Conservation (phyloP, 2,329 filamentous ascomycete genomes). For the Sarocladiaceae sp. region DNA sequence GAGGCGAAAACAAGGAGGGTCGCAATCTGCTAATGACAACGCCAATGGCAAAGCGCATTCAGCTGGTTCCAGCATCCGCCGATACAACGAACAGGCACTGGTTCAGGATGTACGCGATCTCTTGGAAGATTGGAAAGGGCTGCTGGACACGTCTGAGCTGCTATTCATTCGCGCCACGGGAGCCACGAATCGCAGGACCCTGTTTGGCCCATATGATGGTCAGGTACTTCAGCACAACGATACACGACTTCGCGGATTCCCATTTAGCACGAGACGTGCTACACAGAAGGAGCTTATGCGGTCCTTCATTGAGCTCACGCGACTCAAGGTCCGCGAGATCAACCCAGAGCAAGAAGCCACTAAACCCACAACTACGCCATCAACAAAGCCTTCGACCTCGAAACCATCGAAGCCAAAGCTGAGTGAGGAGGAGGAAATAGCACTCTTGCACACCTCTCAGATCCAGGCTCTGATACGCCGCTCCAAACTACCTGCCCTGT, state of each 20-base stretch:
- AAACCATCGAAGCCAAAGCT: constrained; percentile 58
- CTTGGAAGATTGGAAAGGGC: constrained; percentile 73
- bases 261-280: constrained; percentile 84
- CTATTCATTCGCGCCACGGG: constrained; percentile 88
- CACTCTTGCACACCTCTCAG: constrained; percentile 78
- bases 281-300: constrained; percentile 94
- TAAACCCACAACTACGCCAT: constrained; percentile 25
- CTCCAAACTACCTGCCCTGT: constrained; percentile 79
- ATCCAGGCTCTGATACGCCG: constrained; percentile 82
- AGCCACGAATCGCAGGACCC: constrained; percentile 73
- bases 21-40: constrained; percentile 88
- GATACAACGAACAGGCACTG: constrained; percentile 90
- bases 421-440: constrained; percentile 77
- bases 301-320: constrained; percentile 86
- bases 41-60: constrained; percentile 93
- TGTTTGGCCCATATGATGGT: constrained; percentile 87
- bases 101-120: constrained; percentile 81
- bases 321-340: constrained; percentile 77
- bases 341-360: constrained; percentile 53
- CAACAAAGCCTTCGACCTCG: constrained; percentile 28
- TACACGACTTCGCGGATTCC: constrained; percentile 74
- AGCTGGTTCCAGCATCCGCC: constrained; percentile 79
- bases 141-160: constrained; percentile 79
- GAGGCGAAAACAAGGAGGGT: constrained; percentile 88
- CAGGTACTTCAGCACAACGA: constrained; percentile 79